Conservation (phyloP, 345 rosid species). For the Salix viminalis region DNA sequence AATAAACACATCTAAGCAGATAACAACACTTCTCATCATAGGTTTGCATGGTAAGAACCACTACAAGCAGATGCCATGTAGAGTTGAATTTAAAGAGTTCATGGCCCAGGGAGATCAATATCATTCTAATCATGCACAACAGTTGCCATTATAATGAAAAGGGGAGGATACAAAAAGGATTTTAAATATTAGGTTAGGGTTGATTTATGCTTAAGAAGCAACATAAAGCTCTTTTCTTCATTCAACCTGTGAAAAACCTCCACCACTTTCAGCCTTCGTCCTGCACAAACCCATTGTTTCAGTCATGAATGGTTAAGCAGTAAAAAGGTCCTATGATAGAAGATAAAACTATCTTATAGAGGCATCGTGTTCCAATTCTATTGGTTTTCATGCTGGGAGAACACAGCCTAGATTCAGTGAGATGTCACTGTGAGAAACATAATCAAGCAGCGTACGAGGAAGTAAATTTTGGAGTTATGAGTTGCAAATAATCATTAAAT, state of each 20-base stretch:
- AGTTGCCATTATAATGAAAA: background rate
- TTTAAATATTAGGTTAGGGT: background rate
- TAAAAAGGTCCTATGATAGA: background rate
- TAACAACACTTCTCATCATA: too few relatives aligned
- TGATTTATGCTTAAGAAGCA: background rate
- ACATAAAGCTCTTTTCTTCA: constrained; percentile 26
- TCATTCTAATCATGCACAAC: background rate
- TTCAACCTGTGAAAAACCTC: constrained; percentile 60
- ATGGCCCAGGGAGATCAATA: background rate
- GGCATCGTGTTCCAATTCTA: background rate
- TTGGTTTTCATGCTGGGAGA: background rate
- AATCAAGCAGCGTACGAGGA: background rate
- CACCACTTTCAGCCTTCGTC: constrained; percentile 58
- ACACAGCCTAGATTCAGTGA: background rate
- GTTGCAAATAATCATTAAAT: too few relatives aligned
- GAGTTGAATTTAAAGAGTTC: background rate
- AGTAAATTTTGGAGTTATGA: background rate
- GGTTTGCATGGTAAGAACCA: too few relatives aligned
- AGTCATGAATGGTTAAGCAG: background rate
- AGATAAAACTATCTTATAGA: background rate
- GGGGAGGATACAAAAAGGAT: background rate
- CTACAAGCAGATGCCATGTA: background rate
- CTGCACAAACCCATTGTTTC: constrained; percentile 35
- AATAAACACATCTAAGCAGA: too few relatives aligned
- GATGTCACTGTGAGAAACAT: background rate